Evolutionary conservation across 306 rosid genomes (phyloP), one percentile per base, ranked within the genome.

Genomic region (Herpetospermum pedunculosum): DNA sequence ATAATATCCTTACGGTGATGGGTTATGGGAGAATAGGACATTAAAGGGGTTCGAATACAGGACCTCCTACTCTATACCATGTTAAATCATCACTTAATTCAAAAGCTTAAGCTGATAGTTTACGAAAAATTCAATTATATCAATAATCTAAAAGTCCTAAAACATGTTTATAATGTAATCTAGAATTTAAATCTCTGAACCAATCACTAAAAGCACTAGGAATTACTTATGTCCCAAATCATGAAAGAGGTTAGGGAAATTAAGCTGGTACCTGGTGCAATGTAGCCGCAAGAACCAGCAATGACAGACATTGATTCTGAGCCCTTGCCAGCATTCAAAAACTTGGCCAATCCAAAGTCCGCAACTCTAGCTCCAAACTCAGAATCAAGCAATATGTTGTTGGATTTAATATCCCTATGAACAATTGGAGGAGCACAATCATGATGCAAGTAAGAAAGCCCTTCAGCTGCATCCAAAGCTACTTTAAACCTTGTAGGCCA

Each of bases 391-490:
- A 91, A 81, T 26, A 91, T 91, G 40, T 91, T 91, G 81, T 84
- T 88, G 54, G 97, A 87, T 73, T 91, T 91, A 0, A 91, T 86
- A 76, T 91, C 97, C 63, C 97, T 87, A 23, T 91, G 97, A 77
- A 88, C 90, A 76, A 91, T 81, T 50, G 92, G 83, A 9, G 94
- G 89, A 35, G 81, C 95, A 82, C 94, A 91, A 38, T 87, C 92
- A 34, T 91, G 95, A 78, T 91, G 97, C 84, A 91, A 77, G 73
- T 91, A 91, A 57, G 92, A 88, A 16, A 91, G 90, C 29, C 95
- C 97, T 55, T 91, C 97, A 10, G 97, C 97, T 34, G 97, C 89
- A 76, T 91, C 95, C 43, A 91, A 72, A 58, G 92, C 95, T 38
- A 91, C 81, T 76, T 79, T 87, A 63, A 77, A 87, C 60, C 97